phyloP scores from a whole-genome alignment of 306 rosid genomes.

The Casuarina cunninghamiana region DNA sequence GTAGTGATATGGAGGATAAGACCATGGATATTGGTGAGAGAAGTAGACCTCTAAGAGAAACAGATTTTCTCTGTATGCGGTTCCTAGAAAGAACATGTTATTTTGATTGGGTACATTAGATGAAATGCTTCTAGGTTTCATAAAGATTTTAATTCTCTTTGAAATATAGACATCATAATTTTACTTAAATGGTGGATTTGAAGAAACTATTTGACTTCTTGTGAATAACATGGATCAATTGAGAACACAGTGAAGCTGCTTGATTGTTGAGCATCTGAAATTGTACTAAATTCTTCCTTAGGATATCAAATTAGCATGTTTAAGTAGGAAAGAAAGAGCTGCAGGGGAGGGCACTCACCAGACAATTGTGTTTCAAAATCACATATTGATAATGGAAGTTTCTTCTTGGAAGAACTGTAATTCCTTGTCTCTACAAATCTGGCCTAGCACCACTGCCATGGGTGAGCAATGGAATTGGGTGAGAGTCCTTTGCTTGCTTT shows the following conservation, averaged over 20 bases:
- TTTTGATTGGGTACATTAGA: background rate
- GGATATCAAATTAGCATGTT: background rate
- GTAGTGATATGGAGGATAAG: background rate
- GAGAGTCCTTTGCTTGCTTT: slow-evolving; percentile 1
- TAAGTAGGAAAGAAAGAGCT: background rate
- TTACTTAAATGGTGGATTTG: background rate
- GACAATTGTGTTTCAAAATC: background rate
- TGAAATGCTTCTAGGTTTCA: background rate
- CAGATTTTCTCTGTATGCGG: background rate
- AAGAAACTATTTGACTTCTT: background rate
- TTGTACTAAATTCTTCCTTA: background rate
- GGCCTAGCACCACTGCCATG: background rate
- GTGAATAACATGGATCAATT: background rate
- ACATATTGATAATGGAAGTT: background rate
- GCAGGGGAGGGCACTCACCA: background rate
- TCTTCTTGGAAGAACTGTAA: background rate
- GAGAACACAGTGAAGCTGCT: background rate
- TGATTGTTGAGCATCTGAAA: background rate
- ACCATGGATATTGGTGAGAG: background rate
- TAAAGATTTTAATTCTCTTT: background rate
- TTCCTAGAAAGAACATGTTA: background rate
- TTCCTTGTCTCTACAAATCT: background rate
- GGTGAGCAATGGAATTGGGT: background rate
- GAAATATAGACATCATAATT: background rate
- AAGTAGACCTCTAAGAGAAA: background rate